Conservation (phyloP, 2,329 filamentous ascomycete genomes). For the Bipolaris cookei region DNA sequence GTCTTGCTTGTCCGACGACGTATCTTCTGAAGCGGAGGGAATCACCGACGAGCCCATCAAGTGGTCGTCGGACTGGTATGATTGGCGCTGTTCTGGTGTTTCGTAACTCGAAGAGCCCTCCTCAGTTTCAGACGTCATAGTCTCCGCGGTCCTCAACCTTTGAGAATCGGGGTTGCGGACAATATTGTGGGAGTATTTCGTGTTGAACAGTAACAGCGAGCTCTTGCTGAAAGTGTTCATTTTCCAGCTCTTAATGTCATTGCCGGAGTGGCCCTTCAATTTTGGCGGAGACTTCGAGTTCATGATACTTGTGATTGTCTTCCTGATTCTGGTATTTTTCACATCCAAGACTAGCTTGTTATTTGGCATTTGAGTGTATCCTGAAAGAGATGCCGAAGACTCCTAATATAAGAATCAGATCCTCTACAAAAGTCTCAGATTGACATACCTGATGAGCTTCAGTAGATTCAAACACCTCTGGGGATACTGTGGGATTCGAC, state of each 20-base stretch:
- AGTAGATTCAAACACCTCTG: not conserved
- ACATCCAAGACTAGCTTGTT: not conserved
- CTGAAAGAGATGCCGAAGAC: not conserved
- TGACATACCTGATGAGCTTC: not conserved
- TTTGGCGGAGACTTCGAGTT: constrained; percentile 2
- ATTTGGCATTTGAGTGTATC: not conserved
- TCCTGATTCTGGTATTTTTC: constrained; percentile 3
- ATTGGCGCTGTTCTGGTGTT: not conserved
- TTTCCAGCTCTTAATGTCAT: not conserved
- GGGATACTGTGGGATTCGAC: not conserved
- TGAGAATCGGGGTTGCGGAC: not conserved
- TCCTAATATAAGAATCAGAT: constrained; percentile 1
- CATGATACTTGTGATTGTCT: not conserved
- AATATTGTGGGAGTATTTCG: not conserved
- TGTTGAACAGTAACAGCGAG: not conserved
- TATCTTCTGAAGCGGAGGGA: not conserved
- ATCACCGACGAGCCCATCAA: not conserved
- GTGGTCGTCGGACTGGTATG: not conserved
- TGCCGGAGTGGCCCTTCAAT: not conserved
- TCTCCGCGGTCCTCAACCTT: constrained; percentile 1
- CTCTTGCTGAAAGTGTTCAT: not conserved
- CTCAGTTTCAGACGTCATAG: not conserved
- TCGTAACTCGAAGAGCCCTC: not conserved
- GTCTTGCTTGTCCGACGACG: not conserved
- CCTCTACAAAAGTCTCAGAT: not conserved